A percentile compares a stretch with the other conserved stretches of the same genome.
These are phyloP conservation scores for Letharia lupina DNA, from an alignment of 495 filamentous ascomycete genomes.

Conservation along the genomic window DNA sequence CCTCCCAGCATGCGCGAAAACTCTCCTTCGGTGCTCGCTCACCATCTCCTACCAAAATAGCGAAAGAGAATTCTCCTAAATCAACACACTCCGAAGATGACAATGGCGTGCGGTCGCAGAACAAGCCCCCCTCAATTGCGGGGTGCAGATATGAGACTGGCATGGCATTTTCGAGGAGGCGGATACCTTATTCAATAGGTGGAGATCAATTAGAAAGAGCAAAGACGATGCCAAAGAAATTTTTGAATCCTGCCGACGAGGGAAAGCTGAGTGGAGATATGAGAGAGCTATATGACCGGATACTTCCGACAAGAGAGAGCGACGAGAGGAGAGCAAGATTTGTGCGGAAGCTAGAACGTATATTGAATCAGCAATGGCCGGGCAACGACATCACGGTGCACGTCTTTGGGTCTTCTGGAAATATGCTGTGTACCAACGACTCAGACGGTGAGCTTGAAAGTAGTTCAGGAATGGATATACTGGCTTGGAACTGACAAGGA, in stretches of 20 bases:
- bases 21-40: constrained; percentile 78
- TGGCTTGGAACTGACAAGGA: constrained; percentile 24
- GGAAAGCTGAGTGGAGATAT: constrained; percentile 71
- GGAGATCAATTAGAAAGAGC: constrained; percentile 61
- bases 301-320: constrained; percentile 75
- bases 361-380: constrained; percentile 87
- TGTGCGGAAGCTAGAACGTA: constrained; percentile 73
- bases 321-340: constrained; percentile 65
- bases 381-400: constrained; percentile 82
- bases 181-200: constrained; percentile 89
- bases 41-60: constrained; percentile 66
- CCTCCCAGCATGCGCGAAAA: constrained; percentile 78
- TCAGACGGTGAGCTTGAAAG: constrained; percentile 66
- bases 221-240: constrained; percentile 56
- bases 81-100: constrained; percentile 80
- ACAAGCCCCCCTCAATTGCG: constrained; percentile 29
- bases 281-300: constrained; percentile 68
- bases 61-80: constrained; percentile 71
- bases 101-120: constrained; percentile 12
- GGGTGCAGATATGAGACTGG: constrained; percentile 80
- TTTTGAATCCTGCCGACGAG: constrained; percentile 67
- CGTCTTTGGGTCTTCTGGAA: constrained; percentile 95
- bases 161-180: constrained; percentile 59
- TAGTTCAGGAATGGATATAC: neutral
- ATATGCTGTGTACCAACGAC: constrained; percentile 88